Conservation (phyloP, 345 rosid species). For the Leavenworthia alabamica region DNA sequence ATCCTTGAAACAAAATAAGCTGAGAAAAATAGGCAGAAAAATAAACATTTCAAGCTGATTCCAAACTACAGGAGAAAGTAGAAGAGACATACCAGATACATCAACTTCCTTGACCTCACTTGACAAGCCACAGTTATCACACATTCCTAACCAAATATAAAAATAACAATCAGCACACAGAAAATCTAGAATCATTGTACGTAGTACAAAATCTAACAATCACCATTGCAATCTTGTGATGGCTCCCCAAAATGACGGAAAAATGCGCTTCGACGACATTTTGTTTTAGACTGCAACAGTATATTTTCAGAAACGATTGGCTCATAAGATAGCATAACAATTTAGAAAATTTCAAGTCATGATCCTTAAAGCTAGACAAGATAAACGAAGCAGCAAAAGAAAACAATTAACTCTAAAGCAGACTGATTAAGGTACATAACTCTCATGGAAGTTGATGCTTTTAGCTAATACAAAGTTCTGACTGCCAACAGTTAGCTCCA, state of each 20-base stretch:
- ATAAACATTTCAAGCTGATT: not conserved
- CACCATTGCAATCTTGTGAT: slow-evolving; percentile 88
- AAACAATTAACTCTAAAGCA: not conserved
- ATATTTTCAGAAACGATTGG: not conserved
- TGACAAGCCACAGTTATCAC: slow-evolving; percentile 78
- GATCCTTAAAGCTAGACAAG: not conserved
- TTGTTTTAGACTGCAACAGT: slow-evolving; percentile 57
- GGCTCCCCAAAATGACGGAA: slow-evolving; percentile 87
- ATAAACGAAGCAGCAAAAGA: not conserved
- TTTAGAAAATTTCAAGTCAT: not conserved
- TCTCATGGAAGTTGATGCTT: not conserved
- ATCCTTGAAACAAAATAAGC: not conserved
- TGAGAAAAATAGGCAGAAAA: not conserved
- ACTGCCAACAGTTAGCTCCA: slow-evolving; percentile 2
- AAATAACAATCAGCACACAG: not conserved
- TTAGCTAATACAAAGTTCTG: not conserved
- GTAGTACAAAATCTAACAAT: not conserved
- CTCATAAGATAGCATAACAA: not conserved
- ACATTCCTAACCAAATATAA: slow-evolving; percentile 61
- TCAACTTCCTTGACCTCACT: slow-evolving; percentile 65
- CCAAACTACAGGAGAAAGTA: not conserved
- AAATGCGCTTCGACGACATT: slow-evolving; percentile 76
- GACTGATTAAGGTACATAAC: not conserved
- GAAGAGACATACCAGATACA: slow-evolving; percentile 53
- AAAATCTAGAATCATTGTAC: not conserved